Base-by-base conservation (phyloP, 1,284 basidiomycete species). In the Fomitopsis palustris region DNA sequence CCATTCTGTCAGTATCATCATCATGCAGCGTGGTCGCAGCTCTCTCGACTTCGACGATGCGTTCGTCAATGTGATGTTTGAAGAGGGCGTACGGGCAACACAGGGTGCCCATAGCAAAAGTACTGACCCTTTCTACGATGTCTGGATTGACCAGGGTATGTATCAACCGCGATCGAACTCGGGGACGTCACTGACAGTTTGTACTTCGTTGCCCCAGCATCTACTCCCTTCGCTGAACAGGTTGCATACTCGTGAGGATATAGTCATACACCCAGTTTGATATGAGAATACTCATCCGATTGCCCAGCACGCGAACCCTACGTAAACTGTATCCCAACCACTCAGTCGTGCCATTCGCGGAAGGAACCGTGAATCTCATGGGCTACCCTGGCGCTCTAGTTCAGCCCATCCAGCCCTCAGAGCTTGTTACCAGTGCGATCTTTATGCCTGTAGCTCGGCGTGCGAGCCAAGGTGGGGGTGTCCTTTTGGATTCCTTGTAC, bases 241-340 rank as follows among this genome's bases (percentile, higher is more conserved):
- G 66, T 76, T 10, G 67, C 81, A 21, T 74, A 74, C 67, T 81
- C 77, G 85, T 85, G 29, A 37, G 49, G 12, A 69, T 37, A 3
- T 27, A 25, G 4, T 29, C 25, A 17, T 5, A n/a, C n/a, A n/a
- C n/a, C n/a, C n/a, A n/a, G n/a, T n/a, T n/a, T n/a, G n/a, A n/a
- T n/a, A 47, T 29, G 4, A 10, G 12, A n/a, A 23, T n/a, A 21
- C 23, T 37, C 14, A 37, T 51, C 21, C 25, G 7, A 9, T 17
- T 45, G 6, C 16, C 19, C 29, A 86, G 86, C n/a, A 76, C 78
- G 14, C 74, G 83, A 58, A 70, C 77, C 27, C 74, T 90, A 47
- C 80, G 78, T 47, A 79, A 78, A 64, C 62, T 86, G 12, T 85
- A 90, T 68, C 86, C 88, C 3, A 77, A 81, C 5, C 78, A 88